Evolutionary conservation across 805 yeast species (phyloP), one percentile per base, ranked within the genome.

Genomic region (Metschnikowia henanensis): DNA sequence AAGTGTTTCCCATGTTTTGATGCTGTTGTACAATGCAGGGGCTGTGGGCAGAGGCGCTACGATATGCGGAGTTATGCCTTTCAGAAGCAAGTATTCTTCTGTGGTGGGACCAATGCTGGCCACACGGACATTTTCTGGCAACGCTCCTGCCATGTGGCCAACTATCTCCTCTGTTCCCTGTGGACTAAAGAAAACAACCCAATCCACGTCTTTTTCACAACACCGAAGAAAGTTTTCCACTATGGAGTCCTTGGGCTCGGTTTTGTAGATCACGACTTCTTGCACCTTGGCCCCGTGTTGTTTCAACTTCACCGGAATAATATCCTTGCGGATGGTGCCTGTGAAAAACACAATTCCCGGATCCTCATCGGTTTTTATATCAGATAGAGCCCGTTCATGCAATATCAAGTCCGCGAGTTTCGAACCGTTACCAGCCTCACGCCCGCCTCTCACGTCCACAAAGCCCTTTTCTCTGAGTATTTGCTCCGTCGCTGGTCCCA

Each of bases 81-180:
- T 70, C 1, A 69, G 61, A 5, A 61, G 30, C 33, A 91, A 64
- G 55, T 77, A 89, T 30, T 68, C 72, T 43, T 84, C 80, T 0
- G 98, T 92, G 0, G 97, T 92, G 2, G 97, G 97, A 0, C 98
- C 98, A 45, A 92, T 92, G 3, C 91, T 81, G 0, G 95, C 97
- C 13, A 89, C 66, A 37, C 71, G 74, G 34, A 70, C 61, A 1
- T 52, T 44, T 3, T 45, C 31, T 2, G 53, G 56, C 13, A 35
- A 22, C 2, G 37, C 37, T 7, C 30, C 25, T 7, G 33, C 41
- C 23, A 69, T 39, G 47, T 73, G 72, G 8, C 74, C 63, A 4
- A 87, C 77, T 10, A 90, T 82, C 1, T 63, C 70, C 22, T 75
- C 77, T 0, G 95, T 84, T 0, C 96, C 96, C 54, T 94, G 95